Evolutionary conservation across 1,139 yeast genomes (phyloP).

Genomic region (Saccharomyces pastorianus): DNA sequence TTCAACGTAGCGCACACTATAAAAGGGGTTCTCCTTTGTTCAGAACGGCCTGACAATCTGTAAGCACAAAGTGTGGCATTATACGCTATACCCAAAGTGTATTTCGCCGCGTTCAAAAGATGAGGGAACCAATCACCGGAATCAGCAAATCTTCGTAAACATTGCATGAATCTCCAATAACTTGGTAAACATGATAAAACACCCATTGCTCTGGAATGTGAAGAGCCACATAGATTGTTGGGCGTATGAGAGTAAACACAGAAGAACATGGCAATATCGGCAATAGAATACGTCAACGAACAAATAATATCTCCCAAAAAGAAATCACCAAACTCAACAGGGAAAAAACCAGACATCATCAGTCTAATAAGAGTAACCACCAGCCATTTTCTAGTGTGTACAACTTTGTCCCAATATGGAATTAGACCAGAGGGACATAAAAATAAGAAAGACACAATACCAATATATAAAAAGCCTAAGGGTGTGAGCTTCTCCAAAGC

Average conservation of each 20-base stretch:
- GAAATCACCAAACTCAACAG: conserved; percentile 92
- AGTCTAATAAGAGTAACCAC: conserved; percentile 65
- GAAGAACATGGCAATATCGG: conserved; percentile 76
- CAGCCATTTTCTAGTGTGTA: conserved; percentile 51
- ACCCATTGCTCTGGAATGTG: conserved; percentile 70
- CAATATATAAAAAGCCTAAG: conserved; percentile 59
- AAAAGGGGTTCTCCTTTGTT: conserved; percentile 46
- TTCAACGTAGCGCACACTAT: conserved; percentile 69
- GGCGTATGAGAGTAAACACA: conserved; percentile 62
- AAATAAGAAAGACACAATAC: conserved; percentile 40
- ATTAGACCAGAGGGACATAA: conserved; percentile 42
- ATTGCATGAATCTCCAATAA: conserved; percentile 84
- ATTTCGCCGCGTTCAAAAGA: conserved; percentile 81
- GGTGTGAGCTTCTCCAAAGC: conserved; percentile 73
- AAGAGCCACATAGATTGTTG: conserved; percentile 59
- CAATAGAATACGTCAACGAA: conserved; percentile 78
- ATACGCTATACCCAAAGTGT: conserved; percentile 56
- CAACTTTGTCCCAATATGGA: conserved; percentile 29
- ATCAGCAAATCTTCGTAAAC: conserved; percentile 83
- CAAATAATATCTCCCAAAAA: conserved; percentile 86
- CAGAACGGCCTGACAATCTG: conserved; percentile 40
- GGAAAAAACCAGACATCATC: conserved; percentile 74
- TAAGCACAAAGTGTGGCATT: conserved; percentile 72
- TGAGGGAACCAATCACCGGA: conserved; percentile 97
- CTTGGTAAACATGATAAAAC: conserved; percentile 79